phyloP scores from a whole-genome alignment of 345 rosid genomes.

The Diplotaxis tenuifolia region DNA sequence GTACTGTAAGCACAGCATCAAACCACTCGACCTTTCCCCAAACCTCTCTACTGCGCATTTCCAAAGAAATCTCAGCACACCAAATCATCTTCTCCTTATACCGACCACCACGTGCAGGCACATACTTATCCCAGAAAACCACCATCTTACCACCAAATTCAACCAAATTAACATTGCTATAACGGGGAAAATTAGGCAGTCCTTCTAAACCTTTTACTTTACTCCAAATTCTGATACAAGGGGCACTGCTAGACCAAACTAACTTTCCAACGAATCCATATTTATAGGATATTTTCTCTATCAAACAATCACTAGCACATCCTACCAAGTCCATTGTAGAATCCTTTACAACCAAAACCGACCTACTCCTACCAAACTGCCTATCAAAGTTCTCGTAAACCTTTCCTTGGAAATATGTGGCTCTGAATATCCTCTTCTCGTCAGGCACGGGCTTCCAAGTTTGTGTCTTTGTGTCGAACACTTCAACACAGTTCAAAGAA shows the following conservation, averaged over 20 bases:
- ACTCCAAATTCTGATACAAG: neutral
- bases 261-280: neutral
- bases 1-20: neutral
- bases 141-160: neutral
- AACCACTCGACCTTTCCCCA: neutral
- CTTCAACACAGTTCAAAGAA: no score
- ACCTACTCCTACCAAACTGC: neutral
- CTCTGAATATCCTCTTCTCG: neutral
- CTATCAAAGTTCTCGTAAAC: neutral
- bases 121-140: no score
- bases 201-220: neutral
- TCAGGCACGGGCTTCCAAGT: neutral
- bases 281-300: neutral
- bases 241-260: neutral
- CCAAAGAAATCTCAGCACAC: neutral
- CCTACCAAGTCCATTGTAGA: neutral
- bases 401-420: neutral
- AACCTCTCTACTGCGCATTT: neutral
- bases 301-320: neutral
- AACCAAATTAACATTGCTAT: neutral
- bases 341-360: neutral
- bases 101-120: no score
- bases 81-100: no score
- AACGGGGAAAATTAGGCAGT: neutral
- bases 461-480: no score